Evolutionary conservation across 2,329 filamentous ascomycete species (phyloP), one percentile per base, ranked within the genome.

Genomic region (Diatrype stigma): DNA sequence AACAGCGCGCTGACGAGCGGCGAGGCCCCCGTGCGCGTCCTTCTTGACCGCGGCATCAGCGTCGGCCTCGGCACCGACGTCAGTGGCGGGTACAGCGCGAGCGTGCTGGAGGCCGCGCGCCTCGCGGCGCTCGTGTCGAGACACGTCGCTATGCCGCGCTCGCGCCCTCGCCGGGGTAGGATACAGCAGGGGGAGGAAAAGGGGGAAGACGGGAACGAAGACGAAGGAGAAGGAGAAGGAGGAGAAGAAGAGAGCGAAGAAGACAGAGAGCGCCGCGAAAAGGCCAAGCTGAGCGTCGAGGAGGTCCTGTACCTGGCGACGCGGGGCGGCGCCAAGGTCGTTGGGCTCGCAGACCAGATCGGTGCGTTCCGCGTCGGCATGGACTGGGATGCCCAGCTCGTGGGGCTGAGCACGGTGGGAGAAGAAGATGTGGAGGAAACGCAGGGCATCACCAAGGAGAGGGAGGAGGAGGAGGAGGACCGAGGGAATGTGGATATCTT

Each of bases 21-120:
- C 0, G 79, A 85, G 46, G 89, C 89, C 8, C 83, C 82, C 3
- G 86, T 99, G 2, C 78, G 93, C 17, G 80, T 80, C 69, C 67
- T 96, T 59, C 76, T 96, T 48, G 80, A 90, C 21, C 78, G 79
- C 48, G 90, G 89, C 0, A 78, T 97, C 44, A 83, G 81, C 0
- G 84, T 96, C 6, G 93, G 94, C 0, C 73, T 99, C 0, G 94
- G 94, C 0, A 97, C 93, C 0, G 94, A 99, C 67, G 84, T 97
- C 51, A 89, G 84, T 60, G 94, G 93, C 2, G 94, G 94, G 0
- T 96, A 93, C 67, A 89, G 84, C 50, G 79, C 89, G 0, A 89
- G 84, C 54, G 81, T 97, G 10, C 79, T 97, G 0, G 89, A 94
- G 58, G 85, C 90, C n/a, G 89, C 86, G 42, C 74, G 92, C 14